Conservation (phyloP, 1,284 basidiomycete species). For the Fomitopsis schrenkii region DNA sequence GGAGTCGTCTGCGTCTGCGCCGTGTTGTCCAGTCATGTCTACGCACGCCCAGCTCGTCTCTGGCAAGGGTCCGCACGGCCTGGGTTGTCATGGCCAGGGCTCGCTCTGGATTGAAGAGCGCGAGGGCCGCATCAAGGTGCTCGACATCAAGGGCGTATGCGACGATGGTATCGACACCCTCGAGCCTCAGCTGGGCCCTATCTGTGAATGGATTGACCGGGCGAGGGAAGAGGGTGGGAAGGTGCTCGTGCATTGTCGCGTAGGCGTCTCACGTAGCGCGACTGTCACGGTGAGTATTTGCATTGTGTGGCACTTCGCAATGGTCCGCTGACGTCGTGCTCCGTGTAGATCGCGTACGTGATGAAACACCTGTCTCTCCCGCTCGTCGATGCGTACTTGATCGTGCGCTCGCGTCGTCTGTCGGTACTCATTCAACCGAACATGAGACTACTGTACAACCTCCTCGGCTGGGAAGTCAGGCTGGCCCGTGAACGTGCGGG, state of each 20-base stretch:
- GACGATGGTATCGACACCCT: conserved; percentile 97
- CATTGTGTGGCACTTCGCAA: conserved; percentile 1
- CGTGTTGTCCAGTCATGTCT: conserved; percentile 17
- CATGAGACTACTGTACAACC: conserved; percentile 88
- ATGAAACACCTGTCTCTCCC: conserved; percentile 91
- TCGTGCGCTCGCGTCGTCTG: conserved; percentile 79
- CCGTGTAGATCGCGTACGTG: conserved; percentile 83
- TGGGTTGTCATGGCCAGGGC: conserved; percentile 65
- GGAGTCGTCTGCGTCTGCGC: conserved; percentile 11
- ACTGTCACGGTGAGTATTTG: conserved; percentile 73
- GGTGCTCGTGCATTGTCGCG: conserved; percentile 93
- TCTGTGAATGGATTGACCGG: conserved; percentile 91
- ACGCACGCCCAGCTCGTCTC: conserved; percentile 36
- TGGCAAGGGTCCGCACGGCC: conserved; percentile 44
- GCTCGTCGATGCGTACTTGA: conserved; percentile 90
- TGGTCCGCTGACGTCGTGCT: neutral
- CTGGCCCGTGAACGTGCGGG: conserved; percentile 67
- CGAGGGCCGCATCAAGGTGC: conserved; percentile 83
- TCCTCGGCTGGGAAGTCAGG: conserved; percentile 90
- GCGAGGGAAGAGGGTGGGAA: conserved; percentile 82
- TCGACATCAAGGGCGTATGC: conserved; percentile 86
- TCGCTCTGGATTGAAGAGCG: conserved; percentile 85
- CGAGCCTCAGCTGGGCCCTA: conserved; percentile 80
- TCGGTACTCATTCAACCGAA: conserved; percentile 93
- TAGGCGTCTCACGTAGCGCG: conserved; percentile 91